These are phyloP conservation scores for Elongisporangium anandrum DNA, from an alignment of 352 stramenopile genomes.

Conservation along the genomic window DNA sequence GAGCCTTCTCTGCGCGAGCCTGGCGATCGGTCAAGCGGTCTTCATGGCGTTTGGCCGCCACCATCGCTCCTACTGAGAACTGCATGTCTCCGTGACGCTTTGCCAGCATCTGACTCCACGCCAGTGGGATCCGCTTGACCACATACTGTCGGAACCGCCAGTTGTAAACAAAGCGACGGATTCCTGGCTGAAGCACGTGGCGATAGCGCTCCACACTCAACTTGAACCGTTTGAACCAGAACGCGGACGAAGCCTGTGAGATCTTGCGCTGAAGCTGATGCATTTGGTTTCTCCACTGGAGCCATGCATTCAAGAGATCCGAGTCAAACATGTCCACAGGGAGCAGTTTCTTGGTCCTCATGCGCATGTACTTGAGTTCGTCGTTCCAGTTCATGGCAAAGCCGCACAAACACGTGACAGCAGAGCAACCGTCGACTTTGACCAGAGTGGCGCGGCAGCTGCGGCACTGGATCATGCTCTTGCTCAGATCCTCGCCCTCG, in stretches of 20 bases:
- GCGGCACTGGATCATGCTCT: slow-evolving; percentile 35
- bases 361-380: slow-evolving; percentile 12
- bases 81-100: background rate
- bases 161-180: background rate
- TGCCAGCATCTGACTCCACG: background rate
- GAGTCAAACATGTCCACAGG: slow-evolving; percentile 29
- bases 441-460: slow-evolving; percentile 34
- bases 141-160: background rate
- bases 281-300: background rate
- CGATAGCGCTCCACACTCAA: background rate
- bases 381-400: slow-evolving; percentile 30
- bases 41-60: background rate
- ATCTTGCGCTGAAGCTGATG: background rate
- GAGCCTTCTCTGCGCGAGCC: background rate
- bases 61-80: background rate
- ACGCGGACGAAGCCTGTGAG: background rate
- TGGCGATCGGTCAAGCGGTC: background rate
- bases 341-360: slow-evolving; percentile 14
- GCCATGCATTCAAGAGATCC: slow-evolving; percentile 8
- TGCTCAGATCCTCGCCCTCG: slow-evolving; percentile 10
- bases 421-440: slow-evolving; percentile 48
- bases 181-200: background rate
- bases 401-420: slow-evolving; percentile 43
- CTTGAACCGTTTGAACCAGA: background rate
- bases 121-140: background rate